phyloP scores from a whole-genome alignment of 2,329 filamentous ascomycete genomes.

The Tothia fuscella region DNA sequence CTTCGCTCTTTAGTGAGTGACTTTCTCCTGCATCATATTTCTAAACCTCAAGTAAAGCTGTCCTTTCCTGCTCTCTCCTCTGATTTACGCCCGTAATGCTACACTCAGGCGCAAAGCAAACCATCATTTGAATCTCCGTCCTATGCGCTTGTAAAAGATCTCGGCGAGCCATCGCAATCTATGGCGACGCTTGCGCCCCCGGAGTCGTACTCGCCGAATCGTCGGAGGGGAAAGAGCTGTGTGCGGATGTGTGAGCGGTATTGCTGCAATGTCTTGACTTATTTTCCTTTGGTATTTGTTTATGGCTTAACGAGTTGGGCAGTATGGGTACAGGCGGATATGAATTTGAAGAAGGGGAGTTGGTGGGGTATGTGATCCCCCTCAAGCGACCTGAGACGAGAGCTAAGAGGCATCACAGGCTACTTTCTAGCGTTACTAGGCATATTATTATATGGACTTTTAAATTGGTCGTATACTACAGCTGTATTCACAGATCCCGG shows the following conservation, averaged over 20 bases:
- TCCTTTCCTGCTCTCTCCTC: too few species aligned
- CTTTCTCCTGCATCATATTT: too few species aligned
- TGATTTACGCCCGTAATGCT: too few species aligned
- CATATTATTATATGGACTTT: conserved; percentile 59
- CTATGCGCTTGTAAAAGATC: too few species aligned
- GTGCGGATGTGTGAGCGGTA: conserved; percentile 48
- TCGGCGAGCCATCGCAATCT: too few species aligned
- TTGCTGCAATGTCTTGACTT: conserved; percentile 68
- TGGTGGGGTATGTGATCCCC: conserved; percentile 1
- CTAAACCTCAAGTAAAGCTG: too few species aligned
- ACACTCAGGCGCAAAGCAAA: too few species aligned
- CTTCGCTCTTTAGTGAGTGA: too few species aligned
- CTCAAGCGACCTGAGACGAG: not conserved
- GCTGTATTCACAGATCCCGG: conserved; percentile 91
- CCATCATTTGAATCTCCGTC: too few species aligned
- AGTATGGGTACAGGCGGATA: conserved; percentile 69
- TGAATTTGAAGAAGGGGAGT: conserved; percentile 30
- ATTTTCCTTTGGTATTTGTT: conserved; percentile 80
- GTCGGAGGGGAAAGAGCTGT: conserved; percentile 7
- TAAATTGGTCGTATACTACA: conserved; percentile 81
- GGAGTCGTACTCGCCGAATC: not conserved
- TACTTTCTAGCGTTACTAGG: conserved; percentile 48
- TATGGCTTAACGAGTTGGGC: conserved; percentile 90
- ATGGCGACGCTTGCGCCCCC: not conserved
- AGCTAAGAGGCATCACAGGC: conserved; percentile 27